Evolutionary conservation across 495 filamentous ascomycete species (phyloP), one percentile per base, ranked within the genome.

Genomic region (Neohortaea acidophila): DNA sequence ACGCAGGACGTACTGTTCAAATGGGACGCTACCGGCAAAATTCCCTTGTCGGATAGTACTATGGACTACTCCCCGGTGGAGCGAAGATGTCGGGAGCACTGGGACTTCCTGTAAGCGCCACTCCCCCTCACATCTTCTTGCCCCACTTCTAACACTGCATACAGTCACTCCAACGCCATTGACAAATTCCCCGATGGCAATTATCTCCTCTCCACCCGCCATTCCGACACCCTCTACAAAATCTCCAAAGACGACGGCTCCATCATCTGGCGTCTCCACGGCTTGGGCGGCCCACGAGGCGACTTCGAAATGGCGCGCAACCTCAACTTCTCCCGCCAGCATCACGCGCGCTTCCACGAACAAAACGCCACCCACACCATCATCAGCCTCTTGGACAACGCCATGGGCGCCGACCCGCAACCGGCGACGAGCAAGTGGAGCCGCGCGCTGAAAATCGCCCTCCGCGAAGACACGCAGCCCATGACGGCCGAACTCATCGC

Each of bases 201-300:
- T 31, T 53, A 51, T 26, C 21, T 47, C 18, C 35, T 53, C 19
- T 53, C 50, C n/a, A 33, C 26, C 17, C 33, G 50, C 21, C 43
- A 51, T 31, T 38, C 35, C 12, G 29, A 39, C 20, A 36, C 47
- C 19, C 27, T 45, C 20, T 47, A 50, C 36, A 34, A 44, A 21
- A 47, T 50, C 37, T 36, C 32, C 19, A 25, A 15, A 33, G 15
- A 40, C 22, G 44, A 47, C 41, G 40, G 47, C 9, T 20, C 28
- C 30, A 41, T 48, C 27, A 38, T 53, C 14, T 53, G 50, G 50
- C 38, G 37, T 0, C 31, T 53, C 15, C 29, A 32, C 14, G 29
- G 29, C 14, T 15, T 9, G 10, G 47, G 38, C 14, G 47, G 47
- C 26, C 7, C 18, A 12, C 5, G 26, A 21, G 27, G 17, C 33